Percentiles rank a stretch among this genome's conserved stretches.
Conservation (phyloP, 768 basidiomycete species). For the Lactifluus subvellereus region DNA sequence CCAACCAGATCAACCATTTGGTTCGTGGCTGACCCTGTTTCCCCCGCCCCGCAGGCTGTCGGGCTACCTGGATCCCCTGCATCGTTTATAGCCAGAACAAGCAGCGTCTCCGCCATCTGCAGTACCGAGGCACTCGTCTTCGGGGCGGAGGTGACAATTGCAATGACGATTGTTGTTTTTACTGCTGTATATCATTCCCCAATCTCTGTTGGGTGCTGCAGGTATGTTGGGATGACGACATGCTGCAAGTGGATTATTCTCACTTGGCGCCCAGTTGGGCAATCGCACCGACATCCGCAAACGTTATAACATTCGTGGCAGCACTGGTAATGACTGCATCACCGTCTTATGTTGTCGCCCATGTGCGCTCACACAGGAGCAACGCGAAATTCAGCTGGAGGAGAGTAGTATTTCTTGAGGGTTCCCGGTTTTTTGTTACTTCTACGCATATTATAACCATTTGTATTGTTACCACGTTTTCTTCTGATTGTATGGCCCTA, state of each 20-base stretch:
- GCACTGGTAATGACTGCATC: slow-evolving; percentile 38
- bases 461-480: neutral
- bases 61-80: slow-evolving; percentile 40
- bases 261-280: slow-evolving; percentile 31
- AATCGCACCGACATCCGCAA: slow-evolving; percentile 37
- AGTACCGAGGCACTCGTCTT: slow-evolving; percentile 34
- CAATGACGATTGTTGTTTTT: slow-evolving; percentile 36
- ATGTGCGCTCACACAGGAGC: slow-evolving; percentile 46
- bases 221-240: slow-evolving; percentile 27
- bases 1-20: neutral
- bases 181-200: slow-evolving; percentile 32
- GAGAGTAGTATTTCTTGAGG: slow-evolving; percentile 33
- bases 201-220: slow-evolving; percentile 38
- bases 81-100: slow-evolving; percentile 38
- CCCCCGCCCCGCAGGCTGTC: slow-evolving; percentile 29
- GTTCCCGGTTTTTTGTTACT: neutral
- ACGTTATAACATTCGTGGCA: slow-evolving; percentile 45
- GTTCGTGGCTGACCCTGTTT: neutral
- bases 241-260: neutral
- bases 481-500: neutral
- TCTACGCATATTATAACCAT: neutral
- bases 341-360: slow-evolving; percentile 39
- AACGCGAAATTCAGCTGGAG: slow-evolving; percentile 43
- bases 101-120: slow-evolving; percentile 37
- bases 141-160: slow-evolving; percentile 35